Evolutionary conservation across 768 basidiomycete species (phyloP), one percentile per base, ranked within the genome.

Genomic region (Myochromella boudieri): DNA sequence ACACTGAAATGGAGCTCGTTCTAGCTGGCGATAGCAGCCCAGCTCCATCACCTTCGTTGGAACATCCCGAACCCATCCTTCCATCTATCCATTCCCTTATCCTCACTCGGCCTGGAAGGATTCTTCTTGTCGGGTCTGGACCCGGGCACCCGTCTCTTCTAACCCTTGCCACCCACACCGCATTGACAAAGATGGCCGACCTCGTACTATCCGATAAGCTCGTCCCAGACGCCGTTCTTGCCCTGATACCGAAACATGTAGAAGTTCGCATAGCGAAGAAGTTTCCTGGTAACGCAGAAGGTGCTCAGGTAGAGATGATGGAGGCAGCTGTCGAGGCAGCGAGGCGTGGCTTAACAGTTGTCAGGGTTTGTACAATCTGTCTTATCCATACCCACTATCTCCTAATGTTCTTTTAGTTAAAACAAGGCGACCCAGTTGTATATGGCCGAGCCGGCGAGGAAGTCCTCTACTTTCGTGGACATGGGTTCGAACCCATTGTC

Each of bases 381-480:
- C 48, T 20, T 29, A 20, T 39, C 37, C 28, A 41, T 44, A 44
- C 33, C 48, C 24, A 37, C 53, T 17, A 34, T 51, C 25, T 24
- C 27, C 24, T 31, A 1, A 25, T 29, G 42, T 44, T n/a, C n/a
- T 32, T 48, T 38, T 34, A 92, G 89, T 75, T 99, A 14, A 98
- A 99, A 69, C 97, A 98, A 74, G 97, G 97, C 10, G 97, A 99
- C 62, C 97, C 97, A 9, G 85, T 87, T 12, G 82, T 99, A 0
- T 99, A 97, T 61, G 97, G 91, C 3, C 84, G 97, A 18, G 87
- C 87, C 0, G 95, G 95, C 24, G 95, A 98, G 62, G 97, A 99
- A 67, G 82, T 97, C 1, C 75, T 95, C 17, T 92, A 87, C 69
- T 95, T 98, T 78, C 84, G 95, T 10, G 67, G 81, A 37, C 84